Base-by-base conservation (phyloP, 805 yeast species). In the Huiozyma sinensis region DNA sequence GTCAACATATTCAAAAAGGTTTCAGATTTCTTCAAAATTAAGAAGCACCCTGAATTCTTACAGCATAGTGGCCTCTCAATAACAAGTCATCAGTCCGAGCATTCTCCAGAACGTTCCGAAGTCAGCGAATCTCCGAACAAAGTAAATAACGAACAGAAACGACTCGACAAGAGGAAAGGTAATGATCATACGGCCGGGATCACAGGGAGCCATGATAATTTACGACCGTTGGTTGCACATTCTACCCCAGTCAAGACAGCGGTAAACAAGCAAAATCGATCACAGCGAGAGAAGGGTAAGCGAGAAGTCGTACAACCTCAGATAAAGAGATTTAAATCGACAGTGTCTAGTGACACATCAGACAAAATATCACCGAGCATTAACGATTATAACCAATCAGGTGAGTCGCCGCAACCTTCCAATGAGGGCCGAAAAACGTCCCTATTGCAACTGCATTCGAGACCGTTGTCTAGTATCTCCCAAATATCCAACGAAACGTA, bases 401-500 rank as follows among this genome's bases (percentile, higher is more conserved):
- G 54, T 4, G 30, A 41, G 12, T 29, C 32, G 1, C n/a, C 34
- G 10, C 24, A 46, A 31, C 39, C 46, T 13, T 36, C 51, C 10
- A 43, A 46, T 34, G 58, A 51, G 33, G 34, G 33, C 6, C 48
- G 46, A 30, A 53, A 48, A 41, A 40, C 52, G 3, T 44, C 49
- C 6, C 33, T 42, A 9, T 33, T 43, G 6, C 38, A 47, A 17
- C 28, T 47, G 47, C 55, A 57, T 48, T 45, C 64, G 29, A 60
- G 81, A 41, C 80, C 81, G 4, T 65, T 68, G 0, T 77, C 83
- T 1, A 67, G 70, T 35, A 55, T 76, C 1, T 77, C 82, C 0
- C 71, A 75, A 24, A 63, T 71, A n/a, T 72, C 77, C 0, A 68
- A 61, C 40, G 60, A 64, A 37, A 72, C 79, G 0, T 68, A 70